Conservation (phyloP, 2,329 filamentous ascomycete species). For the Didymellaceae sp. region DNA sequence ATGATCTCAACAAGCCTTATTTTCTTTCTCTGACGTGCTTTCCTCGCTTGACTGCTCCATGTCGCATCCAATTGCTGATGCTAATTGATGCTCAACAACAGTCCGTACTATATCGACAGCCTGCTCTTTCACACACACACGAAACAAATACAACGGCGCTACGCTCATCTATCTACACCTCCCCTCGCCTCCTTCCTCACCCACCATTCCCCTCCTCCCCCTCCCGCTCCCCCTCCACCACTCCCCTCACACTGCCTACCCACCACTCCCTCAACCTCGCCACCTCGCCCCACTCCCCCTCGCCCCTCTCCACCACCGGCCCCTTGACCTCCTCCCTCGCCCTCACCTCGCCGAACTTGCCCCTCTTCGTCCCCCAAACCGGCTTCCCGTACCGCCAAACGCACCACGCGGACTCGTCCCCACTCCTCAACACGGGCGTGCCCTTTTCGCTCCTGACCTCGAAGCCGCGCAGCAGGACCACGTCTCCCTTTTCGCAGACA, state of each 20-base stretch:
- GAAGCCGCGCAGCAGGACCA: constrained; percentile 54
- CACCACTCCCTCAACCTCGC: constrained; percentile 52
- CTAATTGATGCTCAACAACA: too few species aligned
- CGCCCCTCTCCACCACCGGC: constrained; percentile 54
- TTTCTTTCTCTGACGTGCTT: too few species aligned
- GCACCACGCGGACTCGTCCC: constrained; percentile 55
- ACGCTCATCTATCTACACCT: too few species aligned
- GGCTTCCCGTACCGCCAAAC: constrained; percentile 52
- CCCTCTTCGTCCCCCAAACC: constrained; percentile 36
- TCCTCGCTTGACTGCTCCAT: too few species aligned
- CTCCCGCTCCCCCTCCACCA: constrained; percentile 26
- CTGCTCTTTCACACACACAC: too few species aligned
- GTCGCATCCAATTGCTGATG: too few species aligned
- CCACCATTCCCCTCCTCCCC: too few species aligned
- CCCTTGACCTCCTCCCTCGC: constrained; percentile 54
- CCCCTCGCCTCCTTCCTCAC: too few species aligned
- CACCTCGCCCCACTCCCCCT: constrained; percentile 53
- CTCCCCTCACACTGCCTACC: constrained; percentile 21
- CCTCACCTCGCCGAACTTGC: constrained; percentile 37
- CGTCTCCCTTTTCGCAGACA: constrained; percentile 50
- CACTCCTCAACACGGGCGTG: constrained; percentile 47
- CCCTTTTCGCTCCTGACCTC: constrained; percentile 50
- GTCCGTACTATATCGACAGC: too few species aligned
- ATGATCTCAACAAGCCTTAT: constrained; percentile 25
- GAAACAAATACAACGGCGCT: too few species aligned